These are phyloP conservation scores for Aspergillus sp. DNA, from an alignment of 2,329 filamentous ascomycete genomes.

Conservation along the genomic window DNA sequence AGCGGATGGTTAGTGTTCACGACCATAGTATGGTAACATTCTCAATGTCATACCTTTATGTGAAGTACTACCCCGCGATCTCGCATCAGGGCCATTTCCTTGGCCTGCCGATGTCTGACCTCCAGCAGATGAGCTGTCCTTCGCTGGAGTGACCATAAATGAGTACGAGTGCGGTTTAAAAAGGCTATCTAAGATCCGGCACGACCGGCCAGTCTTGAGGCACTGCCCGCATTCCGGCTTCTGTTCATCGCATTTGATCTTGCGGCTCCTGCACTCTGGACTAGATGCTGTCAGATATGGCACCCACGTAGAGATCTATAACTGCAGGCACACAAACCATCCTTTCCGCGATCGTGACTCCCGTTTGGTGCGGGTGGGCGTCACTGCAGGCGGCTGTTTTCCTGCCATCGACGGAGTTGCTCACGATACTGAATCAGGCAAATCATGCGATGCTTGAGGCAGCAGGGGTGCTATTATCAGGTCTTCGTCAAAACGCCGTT, in stretches of 20 bases:
- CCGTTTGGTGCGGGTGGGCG: background rate
- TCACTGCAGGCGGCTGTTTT: background rate
- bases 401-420: background rate
- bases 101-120: background rate
- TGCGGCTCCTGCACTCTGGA: conserved; percentile 16
- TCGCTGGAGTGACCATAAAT: background rate
- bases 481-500: background rate
- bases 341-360: background rate
- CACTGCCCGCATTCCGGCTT: conserved; percentile 21
- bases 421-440: background rate
- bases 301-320: background rate
- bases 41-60: background rate
- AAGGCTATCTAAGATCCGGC: conserved; percentile 19
- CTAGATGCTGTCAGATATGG: background rate
- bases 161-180: conserved; percentile 13
- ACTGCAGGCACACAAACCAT: background rate
- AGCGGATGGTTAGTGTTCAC: background rate
- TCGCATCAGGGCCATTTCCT: background rate
- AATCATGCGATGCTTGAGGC: background rate
- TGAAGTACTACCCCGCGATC: background rate
- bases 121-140: background rate
- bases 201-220: conserved; percentile 15
- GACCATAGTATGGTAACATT: background rate
- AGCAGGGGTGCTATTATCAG: background rate
- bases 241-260: conserved; percentile 24